phyloP scores from a whole-genome alignment of 805 yeast genomes.

The Ascoidea tarda region DNA sequence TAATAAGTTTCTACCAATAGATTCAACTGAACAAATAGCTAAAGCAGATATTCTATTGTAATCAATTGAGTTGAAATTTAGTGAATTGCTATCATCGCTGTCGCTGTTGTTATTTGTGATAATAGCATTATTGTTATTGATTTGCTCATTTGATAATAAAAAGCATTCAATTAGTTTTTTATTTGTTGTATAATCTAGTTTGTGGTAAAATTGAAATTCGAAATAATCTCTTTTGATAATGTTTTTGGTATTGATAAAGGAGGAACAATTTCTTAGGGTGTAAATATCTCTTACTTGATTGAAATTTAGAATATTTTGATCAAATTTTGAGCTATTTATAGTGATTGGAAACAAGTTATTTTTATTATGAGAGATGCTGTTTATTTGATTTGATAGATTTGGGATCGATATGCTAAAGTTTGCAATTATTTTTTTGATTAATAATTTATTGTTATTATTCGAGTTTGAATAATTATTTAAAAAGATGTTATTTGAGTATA shows the following conservation, averaged over 20 bases:
- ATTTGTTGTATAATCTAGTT: slow-evolving; percentile 3
- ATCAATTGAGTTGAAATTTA: slow-evolving; percentile 5
- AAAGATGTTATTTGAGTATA: slow-evolving; percentile 3
- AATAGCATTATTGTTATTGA: neutral
- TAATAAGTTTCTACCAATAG: slow-evolving; percentile 16
- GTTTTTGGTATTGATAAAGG: slow-evolving; percentile 1
- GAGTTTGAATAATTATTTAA: slow-evolving; percentile 4
- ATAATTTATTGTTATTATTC: slow-evolving; percentile 1
- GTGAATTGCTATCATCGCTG: neutral
- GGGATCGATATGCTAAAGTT: slow-evolving; percentile 2
- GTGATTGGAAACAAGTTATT: slow-evolving; percentile 1
- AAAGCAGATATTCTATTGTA: slow-evolving; percentile 1
- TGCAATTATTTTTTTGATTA: slow-evolving; percentile 4
- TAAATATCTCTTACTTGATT: slow-evolving; percentile 2
- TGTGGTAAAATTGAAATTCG: slow-evolving; percentile 8
- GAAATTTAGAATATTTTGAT: slow-evolving; percentile 7
- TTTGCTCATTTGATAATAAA: slow-evolving; percentile 4
- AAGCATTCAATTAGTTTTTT: slow-evolving; percentile 8
- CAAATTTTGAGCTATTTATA: slow-evolving; percentile 7
- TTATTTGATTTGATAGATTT: slow-evolving; percentile 8
- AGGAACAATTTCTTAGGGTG: neutral
- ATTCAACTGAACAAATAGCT: slow-evolving; percentile 19
- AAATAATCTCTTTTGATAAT: slow-evolving; percentile 9
- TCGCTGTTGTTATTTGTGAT: neutral
- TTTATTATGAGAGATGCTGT: slow-evolving; percentile 3